Evolutionary conservation across 495 filamentous ascomycete species (phyloP).

Genomic region (Podospora fimiseda): DNA sequence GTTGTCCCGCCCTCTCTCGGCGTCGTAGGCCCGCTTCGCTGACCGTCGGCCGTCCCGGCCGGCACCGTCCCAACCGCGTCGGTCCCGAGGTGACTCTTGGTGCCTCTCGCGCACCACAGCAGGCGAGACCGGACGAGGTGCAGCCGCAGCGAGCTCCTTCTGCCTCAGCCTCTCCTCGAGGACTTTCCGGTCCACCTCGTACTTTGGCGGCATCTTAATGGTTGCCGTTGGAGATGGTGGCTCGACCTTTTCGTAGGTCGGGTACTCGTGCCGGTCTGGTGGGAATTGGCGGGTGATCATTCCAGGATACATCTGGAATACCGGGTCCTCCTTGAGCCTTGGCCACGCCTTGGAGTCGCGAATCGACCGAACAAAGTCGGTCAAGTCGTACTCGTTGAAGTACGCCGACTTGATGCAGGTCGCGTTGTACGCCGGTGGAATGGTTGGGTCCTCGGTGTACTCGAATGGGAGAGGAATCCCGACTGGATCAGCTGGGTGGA

Average conservation of each 20-base stretch:
- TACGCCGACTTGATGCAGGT: slow-evolving; percentile 41
- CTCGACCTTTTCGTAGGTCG: slow-evolving; percentile 13
- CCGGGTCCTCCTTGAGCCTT: slow-evolving; percentile 40
- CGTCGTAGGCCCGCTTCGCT: slow-evolving; percentile 19
- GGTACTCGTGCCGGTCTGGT: slow-evolving; percentile 16
- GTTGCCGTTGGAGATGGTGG: slow-evolving; percentile 21
- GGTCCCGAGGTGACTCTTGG: not conserved
- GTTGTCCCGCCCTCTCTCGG: slow-evolving; percentile 2
- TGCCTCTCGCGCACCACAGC: slow-evolving; percentile 1
- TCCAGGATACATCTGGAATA: slow-evolving; percentile 31
- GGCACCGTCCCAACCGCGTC: not conserved
- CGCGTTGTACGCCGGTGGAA: slow-evolving; percentile 39
- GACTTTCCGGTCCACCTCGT: slow-evolving; percentile 8
- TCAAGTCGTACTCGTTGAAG: slow-evolving; percentile 39
- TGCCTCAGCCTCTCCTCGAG: not conserved
- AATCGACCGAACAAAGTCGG: slow-evolving; percentile 38
- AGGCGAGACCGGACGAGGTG: not conserved
- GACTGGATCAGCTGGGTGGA: slow-evolving; percentile 38
- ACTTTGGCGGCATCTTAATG: slow-evolving; percentile 24
- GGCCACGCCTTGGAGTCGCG: slow-evolving; percentile 39
- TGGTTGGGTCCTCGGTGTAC: slow-evolving; percentile 39
- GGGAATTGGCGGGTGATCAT: slow-evolving; percentile 26
- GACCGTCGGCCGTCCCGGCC: not conserved
- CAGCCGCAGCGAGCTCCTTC: not conserved
- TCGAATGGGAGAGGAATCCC: slow-evolving; percentile 34